Evolutionary conservation across 257 asterid genomes (phyloP), one percentile per base, ranked within the genome.

Genomic region (Lithospermum erythrorhizon): DNA sequence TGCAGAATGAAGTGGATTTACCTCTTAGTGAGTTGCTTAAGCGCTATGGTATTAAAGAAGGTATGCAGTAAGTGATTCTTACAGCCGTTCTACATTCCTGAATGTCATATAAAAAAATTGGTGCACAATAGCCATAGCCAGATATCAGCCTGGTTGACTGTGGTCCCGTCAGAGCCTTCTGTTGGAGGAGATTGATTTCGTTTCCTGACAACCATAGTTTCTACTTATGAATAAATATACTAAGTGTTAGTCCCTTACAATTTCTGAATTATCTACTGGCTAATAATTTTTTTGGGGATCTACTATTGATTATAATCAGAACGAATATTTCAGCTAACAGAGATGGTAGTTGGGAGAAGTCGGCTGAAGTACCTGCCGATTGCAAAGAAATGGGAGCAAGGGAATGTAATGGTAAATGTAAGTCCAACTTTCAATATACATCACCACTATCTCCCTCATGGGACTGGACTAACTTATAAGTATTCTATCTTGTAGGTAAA

Each of bases 11-110:
- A 81, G 69, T 75, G 69, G 96, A 84, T 77, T 76, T 86, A 64
- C 97, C 99, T 58, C 76, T 93, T 63, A 97, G 85, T 51, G 95
- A 81, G 79, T 73, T 93, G 70, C 97, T 93, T 67, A 83, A 75
- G 69, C 90, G 91, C 55, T 86, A 89, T 73, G 71, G 76, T 55
- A 67, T 75, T 54, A 78, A 69, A 64, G 82, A 77, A 79, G 99
- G 99, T 93, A 83, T 64, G 22, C 63, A 49, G 16, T 65, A 52
- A 29, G 29, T 67, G 55, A 37, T 67, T 21, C 58, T 21, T 23
- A 22, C 41, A 32, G 63, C 55, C 55, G 21, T 62, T 68, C 18
- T 18, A 18, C 25, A 30, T 51, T 54, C 58, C 62, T 58, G 27
- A 61, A 48, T 27, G 32, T 27, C 32, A 27, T 27, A 27, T 27